Percentiles rank a stretch among this genome's conserved stretches.
These are phyloP conservation scores for Debaryomycetaceae sp. DNA, from an alignment of 1,139 yeast genomes.

Conservation along the genomic window DNA sequence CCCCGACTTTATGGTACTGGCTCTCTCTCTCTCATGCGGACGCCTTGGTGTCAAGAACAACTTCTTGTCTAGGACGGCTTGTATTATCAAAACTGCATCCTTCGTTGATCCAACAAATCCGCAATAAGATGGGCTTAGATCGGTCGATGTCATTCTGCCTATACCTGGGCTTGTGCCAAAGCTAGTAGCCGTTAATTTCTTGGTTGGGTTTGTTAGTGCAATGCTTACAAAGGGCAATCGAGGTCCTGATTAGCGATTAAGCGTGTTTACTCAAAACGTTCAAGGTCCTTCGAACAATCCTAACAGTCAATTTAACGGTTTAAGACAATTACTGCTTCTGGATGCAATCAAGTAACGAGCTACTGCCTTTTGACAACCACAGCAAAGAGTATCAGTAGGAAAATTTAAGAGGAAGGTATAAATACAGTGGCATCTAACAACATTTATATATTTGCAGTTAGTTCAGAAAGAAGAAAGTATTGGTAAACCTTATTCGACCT, in stretches of 20 bases:
- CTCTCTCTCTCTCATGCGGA: constrained; percentile 78
- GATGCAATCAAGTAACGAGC: not conserved
- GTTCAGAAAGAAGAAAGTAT: not conserved
- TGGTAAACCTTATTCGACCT: not conserved
- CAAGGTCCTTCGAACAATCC: too few species aligned
- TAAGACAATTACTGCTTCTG: too few species aligned
- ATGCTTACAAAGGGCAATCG: not conserved
- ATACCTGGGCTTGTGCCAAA: not conserved
- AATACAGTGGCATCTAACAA: not conserved
- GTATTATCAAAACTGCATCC: constrained; percentile 81
- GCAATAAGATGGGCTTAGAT: constrained; percentile 56
- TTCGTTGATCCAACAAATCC: constrained; percentile 81
- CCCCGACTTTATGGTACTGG: constrained; percentile 66
- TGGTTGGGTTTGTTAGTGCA: not conserved
- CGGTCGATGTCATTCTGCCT: constrained; percentile 19
- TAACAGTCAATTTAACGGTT: too few species aligned
- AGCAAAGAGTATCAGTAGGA: not conserved
- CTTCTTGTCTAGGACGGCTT: constrained; percentile 63
- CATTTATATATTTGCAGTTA: not conserved
- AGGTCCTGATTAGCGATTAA: too few species aligned
- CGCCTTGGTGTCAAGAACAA: constrained; percentile 69
- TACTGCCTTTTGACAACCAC: not conserved
- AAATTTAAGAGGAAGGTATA: too few species aligned
- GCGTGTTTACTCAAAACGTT: too few species aligned
- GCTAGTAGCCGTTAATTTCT: not conserved